Base-by-base conservation (phyloP, 257 asterid genomes). In the Echites panduratus region DNA sequence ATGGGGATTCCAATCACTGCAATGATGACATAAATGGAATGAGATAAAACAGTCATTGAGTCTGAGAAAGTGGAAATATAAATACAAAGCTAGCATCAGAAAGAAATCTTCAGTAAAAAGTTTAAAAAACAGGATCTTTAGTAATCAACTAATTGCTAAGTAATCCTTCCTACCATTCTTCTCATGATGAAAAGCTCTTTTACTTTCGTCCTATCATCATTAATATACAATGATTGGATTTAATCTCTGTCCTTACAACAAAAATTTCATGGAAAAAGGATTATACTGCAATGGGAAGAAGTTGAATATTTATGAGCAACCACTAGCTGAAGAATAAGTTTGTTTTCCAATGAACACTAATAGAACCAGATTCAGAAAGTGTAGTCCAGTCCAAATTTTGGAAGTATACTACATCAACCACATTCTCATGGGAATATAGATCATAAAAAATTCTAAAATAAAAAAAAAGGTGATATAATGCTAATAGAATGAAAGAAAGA, bases 1-100 rank as follows among this genome's bases (percentile, higher is more conserved):
- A 76, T 95, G 99, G 73, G 99, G 99, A 81, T 95, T 95, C 99
- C 99, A 95, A 81, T 95, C 99, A 70, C 99, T 95, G 96, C 82
- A 77, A 77, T 32, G 52, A 63, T 29, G 41, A 20, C 48, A 29
- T 24, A 22, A 32, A 47, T 29, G 72, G 72, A 19, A 26, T 5
- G 54, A 64, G 7, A 35, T 20, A 32, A 62, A 63, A 9, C 8
- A 63, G 19, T 20, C 68, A 26, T 10, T 5, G 7, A 24, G 38
- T 22, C 38, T 57, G 9, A 57, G 57, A 68, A 24, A 41, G 12
- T 9, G 14, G 35, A 40, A 14, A 58, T 17, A 19, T 9, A 73
- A 44, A n/a, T 50, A 20, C 6, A n/a, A 4, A 1, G 26, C 9
- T 70, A 27, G 49, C 62, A 62, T 10, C 52, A 29, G 52, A 32